These are phyloP conservation scores for Podospora australis DNA, from an alignment of 495 filamentous ascomycete species.

Conservation along the genomic window DNA sequence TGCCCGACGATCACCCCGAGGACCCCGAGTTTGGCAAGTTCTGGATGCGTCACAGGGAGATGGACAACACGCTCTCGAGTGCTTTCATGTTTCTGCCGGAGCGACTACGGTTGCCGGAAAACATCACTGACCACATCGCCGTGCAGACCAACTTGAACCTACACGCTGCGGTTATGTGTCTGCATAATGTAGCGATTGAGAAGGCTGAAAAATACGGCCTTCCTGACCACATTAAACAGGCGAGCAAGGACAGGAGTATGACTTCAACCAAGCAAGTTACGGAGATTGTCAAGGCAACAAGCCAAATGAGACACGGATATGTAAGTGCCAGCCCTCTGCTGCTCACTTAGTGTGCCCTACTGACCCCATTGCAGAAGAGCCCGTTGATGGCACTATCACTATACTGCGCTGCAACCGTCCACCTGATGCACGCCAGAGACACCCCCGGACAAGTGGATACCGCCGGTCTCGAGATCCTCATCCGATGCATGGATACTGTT, in stretches of 20 bases:
- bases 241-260: constrained; percentile 25
- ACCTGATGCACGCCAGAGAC: constrained; percentile 28
- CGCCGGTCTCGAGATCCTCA: constrained; percentile 34
- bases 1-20: constrained; percentile 32
- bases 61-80: constrained; percentile 39
- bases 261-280: constrained; percentile 39
- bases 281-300: constrained; percentile 12
- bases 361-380: constrained; percentile 34
- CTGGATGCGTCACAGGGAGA: constrained; percentile 42
- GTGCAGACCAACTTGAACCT: constrained; percentile 40
- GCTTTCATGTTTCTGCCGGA: constrained; percentile 44
- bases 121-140: constrained; percentile 31
- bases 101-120: constrained; percentile 31
- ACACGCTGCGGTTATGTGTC: constrained; percentile 38
- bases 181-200: constrained; percentile 38
- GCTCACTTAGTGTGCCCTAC: too few species aligned
- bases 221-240: constrained; percentile 22
- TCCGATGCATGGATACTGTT: constrained; percentile 33
- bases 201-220: constrained; percentile 34
- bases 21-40: constrained; percentile 34
- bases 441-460: constrained; percentile 7
- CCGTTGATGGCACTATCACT: constrained; percentile 36
- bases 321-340: too few species aligned
- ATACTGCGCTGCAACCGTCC: constrained; percentile 38
- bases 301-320: too few species aligned